Evolutionary conservation across 169 alveolate genomes (phyloP).

Genomic region (Eimeria brunetti): DNA sequence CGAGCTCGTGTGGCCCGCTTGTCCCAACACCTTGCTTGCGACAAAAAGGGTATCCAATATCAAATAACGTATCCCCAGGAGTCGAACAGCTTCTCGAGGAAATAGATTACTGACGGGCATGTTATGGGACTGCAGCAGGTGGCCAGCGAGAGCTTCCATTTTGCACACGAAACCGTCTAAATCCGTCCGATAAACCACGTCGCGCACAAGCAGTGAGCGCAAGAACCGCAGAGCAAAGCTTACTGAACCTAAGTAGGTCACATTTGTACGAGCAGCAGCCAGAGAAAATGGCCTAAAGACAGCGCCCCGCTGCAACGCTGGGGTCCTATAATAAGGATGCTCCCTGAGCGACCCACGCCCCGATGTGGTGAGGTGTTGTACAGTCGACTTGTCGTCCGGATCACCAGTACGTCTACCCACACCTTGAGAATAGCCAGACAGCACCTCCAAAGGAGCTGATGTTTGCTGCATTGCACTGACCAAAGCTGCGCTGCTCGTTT

Average conservation of each 20-base stretch:
- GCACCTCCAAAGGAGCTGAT: not conserved
- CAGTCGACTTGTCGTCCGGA: not conserved
- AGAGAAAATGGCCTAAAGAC: not conserved
- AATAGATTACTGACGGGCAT: too few relatives aligned
- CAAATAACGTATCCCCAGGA: not conserved
- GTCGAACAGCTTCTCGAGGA: not conserved
- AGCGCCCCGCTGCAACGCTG: not conserved
- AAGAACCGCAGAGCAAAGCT: not conserved
- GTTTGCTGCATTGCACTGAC: not conserved
- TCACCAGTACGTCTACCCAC: not conserved
- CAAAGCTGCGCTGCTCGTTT: not conserved
- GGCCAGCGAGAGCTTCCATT: not conserved
- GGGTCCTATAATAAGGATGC: not conserved
- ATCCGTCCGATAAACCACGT: not conserved
- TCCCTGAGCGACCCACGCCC: not conserved
- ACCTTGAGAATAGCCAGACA: not conserved
- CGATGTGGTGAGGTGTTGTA: not conserved
- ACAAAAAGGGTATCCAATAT: not conserved
- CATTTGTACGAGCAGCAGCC: not conserved
- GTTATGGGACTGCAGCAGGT: not conserved
- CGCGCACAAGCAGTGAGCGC: not conserved
- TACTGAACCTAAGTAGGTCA: not conserved
- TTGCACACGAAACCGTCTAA: not conserved
- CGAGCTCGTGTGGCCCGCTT: not conserved
- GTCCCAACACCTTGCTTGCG: not conserved